Percentiles rank a stretch among this genome's conserved stretches.
phyloP scores from a whole-genome alignment of 306 rosid genomes.

The Acacia acuminata region DNA sequence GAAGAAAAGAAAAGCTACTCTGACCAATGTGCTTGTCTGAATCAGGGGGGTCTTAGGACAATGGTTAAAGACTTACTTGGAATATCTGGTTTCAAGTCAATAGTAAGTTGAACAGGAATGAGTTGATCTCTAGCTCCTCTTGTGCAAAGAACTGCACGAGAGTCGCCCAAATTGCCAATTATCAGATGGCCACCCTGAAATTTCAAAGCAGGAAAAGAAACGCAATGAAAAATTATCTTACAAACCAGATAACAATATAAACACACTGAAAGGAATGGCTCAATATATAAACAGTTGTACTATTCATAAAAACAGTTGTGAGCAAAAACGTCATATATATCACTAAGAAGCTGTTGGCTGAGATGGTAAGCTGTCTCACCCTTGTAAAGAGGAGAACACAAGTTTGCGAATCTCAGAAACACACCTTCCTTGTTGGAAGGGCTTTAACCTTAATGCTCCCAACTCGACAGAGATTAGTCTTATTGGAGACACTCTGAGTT shows the following conservation, averaged over 20 bases:
- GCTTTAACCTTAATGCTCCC: no score
- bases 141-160: conserved; percentile 89
- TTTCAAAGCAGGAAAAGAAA: neutral
- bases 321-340: no score
- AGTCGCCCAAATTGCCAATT: conserved; percentile 87
- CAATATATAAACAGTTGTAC: neutral
- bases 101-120: conserved; percentile 76
- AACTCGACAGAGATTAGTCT: no score
- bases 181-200: conserved; percentile 75
- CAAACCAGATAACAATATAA: neutral
- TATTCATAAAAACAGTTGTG: no score
- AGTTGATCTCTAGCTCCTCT: conserved; percentile 63
- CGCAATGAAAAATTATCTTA: neutral
- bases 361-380: no score
- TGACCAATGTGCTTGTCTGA: neutral
- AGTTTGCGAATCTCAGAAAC: no score
- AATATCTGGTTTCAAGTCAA: conserved; percentile 81
- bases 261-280: no score
- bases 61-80: conserved; percentile 52
- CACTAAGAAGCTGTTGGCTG: no score
- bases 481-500: no score
- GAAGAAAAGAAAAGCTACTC: neutral
- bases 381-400: no score
- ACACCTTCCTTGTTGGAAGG: no score
- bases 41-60: neutral